phyloP scores from a whole-genome alignment of 306 rosid species.

The Glycine soja region DNA sequence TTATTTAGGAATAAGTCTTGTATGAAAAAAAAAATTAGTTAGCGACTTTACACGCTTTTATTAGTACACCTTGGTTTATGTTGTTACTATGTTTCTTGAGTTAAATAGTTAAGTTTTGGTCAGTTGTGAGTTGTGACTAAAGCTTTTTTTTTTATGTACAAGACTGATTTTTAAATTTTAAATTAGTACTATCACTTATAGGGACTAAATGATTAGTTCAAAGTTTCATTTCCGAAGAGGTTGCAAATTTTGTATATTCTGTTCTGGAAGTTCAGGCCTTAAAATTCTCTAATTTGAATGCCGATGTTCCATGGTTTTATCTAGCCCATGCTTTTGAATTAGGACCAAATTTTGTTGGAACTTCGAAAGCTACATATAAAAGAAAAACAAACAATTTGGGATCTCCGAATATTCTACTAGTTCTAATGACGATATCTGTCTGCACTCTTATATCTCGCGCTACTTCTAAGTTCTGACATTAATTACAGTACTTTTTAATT shows the following conservation, averaged over 20 bases:
- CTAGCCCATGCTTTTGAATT: slow-evolving; percentile 4
- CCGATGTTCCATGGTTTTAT: neutral
- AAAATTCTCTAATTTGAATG: neutral
- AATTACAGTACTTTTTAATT: neutral
- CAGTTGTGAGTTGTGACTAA: no score
- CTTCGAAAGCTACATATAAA: neutral
- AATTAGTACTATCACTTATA: neutral
- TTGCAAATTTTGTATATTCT: neutral
- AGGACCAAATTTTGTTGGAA: neutral
- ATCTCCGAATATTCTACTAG: neutral
- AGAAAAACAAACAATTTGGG: neutral
- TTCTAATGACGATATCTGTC: no score
- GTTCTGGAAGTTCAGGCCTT: neutral
- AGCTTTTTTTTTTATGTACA: neutral
- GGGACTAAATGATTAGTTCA: neutral
- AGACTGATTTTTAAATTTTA: no score
- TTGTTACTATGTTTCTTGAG: neutral
- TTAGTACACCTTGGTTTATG: neutral
- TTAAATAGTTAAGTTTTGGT: no score
- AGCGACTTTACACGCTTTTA: neutral
- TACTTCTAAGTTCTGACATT: neutral
- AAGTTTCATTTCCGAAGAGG: neutral
- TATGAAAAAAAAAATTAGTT: neutral
- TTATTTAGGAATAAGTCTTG: neutral
- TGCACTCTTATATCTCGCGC: no score